Evolutionary conservation across 116 monocot species (phyloP).

Genomic region (Zostera marina): DNA sequence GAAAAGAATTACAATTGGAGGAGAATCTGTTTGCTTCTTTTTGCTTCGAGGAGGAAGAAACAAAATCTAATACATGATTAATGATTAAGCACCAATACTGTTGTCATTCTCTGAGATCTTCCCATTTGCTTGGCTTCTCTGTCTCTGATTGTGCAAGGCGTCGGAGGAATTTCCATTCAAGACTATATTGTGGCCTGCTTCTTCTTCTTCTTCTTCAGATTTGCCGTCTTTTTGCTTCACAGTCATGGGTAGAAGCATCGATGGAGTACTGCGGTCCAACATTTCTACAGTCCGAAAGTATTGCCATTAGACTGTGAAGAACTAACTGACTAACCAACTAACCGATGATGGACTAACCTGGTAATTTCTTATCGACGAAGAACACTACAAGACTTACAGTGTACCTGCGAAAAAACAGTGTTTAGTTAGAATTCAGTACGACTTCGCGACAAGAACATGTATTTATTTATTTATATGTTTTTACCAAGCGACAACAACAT

Average conservation of each 20-base stretch:
- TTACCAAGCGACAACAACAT: slow-evolving; percentile 87
- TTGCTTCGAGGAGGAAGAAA: too few relatives aligned
- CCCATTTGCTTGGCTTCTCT: slow-evolving; percentile 7
- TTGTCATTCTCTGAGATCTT: slow-evolving; percentile 5
- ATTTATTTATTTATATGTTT: neutral
- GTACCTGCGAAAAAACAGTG: slow-evolving; percentile 37
- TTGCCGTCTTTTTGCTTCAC: slow-evolving; percentile 44
- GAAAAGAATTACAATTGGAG: neutral
- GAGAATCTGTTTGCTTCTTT: too few relatives aligned
- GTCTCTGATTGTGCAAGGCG: neutral
- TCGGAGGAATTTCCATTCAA: slow-evolving; percentile 53
- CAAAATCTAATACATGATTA: neutral
- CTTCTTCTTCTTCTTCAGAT: slow-evolving; percentile 38
- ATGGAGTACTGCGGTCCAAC: slow-evolving; percentile 34
- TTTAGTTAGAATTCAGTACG: neutral
- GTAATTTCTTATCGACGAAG: slow-evolving; percentile 57
- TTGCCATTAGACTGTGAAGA: too few relatives aligned
- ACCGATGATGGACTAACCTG: slow-evolving; percentile 26
- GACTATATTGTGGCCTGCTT: slow-evolving; percentile 28
- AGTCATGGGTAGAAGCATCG: slow-evolving; percentile 32
- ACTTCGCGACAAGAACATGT: neutral
- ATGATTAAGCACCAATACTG: too few relatives aligned
- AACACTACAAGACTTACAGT: slow-evolving; percentile 77
- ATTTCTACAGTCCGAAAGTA: slow-evolving; percentile 30
- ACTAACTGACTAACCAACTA: neutral